phyloP scores from a whole-genome alignment of 176 grass and related monocot genomes.

The Microstegium vimineum region DNA sequence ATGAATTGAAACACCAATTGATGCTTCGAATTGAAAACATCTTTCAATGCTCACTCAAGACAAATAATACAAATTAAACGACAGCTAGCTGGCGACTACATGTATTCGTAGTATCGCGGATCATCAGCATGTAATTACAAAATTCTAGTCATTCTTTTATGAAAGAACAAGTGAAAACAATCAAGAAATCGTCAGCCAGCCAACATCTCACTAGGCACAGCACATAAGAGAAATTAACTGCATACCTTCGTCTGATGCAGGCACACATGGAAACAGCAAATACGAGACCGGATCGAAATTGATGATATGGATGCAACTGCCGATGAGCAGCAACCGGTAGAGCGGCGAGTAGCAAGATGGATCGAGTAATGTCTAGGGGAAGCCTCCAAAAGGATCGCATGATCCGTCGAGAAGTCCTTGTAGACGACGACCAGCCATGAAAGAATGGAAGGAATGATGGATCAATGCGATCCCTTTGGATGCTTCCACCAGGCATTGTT shows the following conservation, averaged over 20 bases:
- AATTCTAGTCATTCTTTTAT: background rate
- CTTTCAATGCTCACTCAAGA: background rate
- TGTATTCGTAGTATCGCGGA: background rate
- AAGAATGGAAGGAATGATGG: conserved; percentile 25
- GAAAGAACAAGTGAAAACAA: background rate
- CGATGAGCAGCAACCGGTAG: background rate
- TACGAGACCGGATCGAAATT: background rate
- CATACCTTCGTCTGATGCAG: conserved; percentile 22
- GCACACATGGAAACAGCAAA: background rate
- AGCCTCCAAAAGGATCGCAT: conserved; percentile 77
- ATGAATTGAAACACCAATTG: background rate
- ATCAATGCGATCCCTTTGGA: conserved; percentile 93
- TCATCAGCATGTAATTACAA: background rate
- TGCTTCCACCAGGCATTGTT: conserved; percentile 55
- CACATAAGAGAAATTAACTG: background rate
- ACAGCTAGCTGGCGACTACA: background rate
- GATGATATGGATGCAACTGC: background rate
- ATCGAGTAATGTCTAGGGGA: conserved; percentile 54
- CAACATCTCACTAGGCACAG: background rate
- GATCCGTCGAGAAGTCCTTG: conserved; percentile 34
- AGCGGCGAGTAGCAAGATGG: background rate
- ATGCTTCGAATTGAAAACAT: background rate
- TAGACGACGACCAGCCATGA: background rate
- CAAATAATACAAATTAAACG: background rate
- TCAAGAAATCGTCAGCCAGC: background rate